Evolutionary conservation across 768 basidiomycete species (phyloP).

Genomic region (Leccinum imitatum): DNA sequence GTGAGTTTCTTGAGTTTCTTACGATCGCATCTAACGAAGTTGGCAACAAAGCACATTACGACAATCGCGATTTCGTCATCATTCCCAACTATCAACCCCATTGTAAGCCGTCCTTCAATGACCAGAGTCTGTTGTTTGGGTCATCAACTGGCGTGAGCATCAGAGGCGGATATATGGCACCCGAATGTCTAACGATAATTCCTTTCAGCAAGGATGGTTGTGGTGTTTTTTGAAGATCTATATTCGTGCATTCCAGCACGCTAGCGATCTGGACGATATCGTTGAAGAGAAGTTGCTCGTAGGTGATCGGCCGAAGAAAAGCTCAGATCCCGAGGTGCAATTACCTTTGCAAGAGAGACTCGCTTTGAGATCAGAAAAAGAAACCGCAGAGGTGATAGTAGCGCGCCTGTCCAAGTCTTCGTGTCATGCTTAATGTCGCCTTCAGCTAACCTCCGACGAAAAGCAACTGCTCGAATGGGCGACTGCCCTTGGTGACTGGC

Average conservation of each 20-base stretch:
- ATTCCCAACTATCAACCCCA: slow-evolving; percentile 77
- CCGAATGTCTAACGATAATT: neutral
- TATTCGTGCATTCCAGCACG: slow-evolving; percentile 72
- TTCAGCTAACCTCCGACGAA: slow-evolving; percentile 69
- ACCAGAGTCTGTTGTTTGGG: slow-evolving; percentile 68
- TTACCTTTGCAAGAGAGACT: slow-evolving; percentile 61
- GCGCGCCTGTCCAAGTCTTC: slow-evolving; percentile 4
- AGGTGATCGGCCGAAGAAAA: slow-evolving; percentile 75
- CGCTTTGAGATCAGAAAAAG: slow-evolving; percentile 45
- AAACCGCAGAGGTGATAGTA: slow-evolving; percentile 50
- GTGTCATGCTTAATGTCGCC: slow-evolving; percentile 7
- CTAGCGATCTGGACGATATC: slow-evolving; percentile 76
- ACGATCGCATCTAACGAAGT: slow-evolving; percentile 7
- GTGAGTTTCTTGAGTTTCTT: slow-evolving; percentile 38
- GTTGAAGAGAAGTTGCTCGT: slow-evolving; percentile 81
- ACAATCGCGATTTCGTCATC: slow-evolving; percentile 84
- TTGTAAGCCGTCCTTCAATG: slow-evolving; percentile 48
- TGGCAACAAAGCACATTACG: slow-evolving; percentile 59
- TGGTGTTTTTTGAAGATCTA: slow-evolving; percentile 72
- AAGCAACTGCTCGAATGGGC: slow-evolving; percentile 56
- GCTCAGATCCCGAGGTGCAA: slow-evolving; percentile 46
- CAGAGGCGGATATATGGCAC: neutral
- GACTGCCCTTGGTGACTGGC: slow-evolving; percentile 65
- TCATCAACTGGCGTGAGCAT: slow-evolving; percentile 60
- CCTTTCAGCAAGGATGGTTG: slow-evolving; percentile 66